These are phyloP conservation scores for Tripidium arundinaceum DNA, from an alignment of 202 grass and related monocot species.

Conservation along the genomic window DNA sequence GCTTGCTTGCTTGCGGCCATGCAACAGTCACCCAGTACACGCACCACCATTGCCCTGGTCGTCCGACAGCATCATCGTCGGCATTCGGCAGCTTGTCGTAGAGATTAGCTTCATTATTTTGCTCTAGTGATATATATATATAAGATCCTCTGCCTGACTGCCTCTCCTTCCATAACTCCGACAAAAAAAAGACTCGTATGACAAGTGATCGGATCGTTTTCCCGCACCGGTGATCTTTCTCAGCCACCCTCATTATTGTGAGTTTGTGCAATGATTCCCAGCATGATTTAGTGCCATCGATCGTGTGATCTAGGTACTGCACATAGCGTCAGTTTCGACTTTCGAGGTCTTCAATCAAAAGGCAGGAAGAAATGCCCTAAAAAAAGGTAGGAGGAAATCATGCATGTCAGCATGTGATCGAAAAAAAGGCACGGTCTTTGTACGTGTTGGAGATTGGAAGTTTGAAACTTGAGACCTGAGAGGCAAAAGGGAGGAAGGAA, in stretches of 20 bases:
- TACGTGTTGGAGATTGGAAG: not conserved
- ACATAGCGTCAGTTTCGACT: not conserved
- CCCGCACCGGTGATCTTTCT: not conserved
- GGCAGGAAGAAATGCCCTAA: not conserved
- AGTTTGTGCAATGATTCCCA: not conserved
- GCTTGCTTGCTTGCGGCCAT: not conserved
- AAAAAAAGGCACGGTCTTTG: not conserved
- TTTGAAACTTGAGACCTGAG: not conserved
- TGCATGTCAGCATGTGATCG: not conserved
- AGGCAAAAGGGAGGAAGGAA: not conserved
- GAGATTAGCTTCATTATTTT: too few species aligned
- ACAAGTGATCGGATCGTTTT: not conserved
- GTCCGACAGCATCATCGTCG: not conserved
- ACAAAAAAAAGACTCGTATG: too few species aligned
- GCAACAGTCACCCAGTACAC: not conserved
- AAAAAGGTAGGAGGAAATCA: not conserved
- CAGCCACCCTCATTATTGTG: not conserved
- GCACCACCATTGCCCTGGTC: not conserved
- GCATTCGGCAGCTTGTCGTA: not conserved
- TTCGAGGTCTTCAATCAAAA: not conserved
- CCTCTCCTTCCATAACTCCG: too few species aligned
- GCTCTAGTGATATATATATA: too few species aligned
- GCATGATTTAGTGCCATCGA: not conserved
- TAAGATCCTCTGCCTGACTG: too few species aligned
- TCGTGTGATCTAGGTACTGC: not conserved